Base-by-base conservation (phyloP, 306 rosid genomes). In the Pyrus communis region DNA sequence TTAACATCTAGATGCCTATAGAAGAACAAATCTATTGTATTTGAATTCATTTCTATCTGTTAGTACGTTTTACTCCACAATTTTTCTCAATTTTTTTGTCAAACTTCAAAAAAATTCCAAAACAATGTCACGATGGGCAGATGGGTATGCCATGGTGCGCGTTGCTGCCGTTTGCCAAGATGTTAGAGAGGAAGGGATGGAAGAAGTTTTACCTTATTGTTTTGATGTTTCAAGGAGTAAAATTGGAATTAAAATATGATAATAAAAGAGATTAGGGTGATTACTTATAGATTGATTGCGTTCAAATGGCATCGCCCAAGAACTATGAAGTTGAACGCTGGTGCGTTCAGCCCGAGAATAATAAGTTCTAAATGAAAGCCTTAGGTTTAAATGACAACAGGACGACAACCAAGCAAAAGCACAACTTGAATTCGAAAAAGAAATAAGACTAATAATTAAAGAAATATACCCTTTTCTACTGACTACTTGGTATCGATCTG, bases 401-500 rank as follows among this genome's bases (percentile, higher is more conserved):
- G 31, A 27, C 7, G n/a, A 69, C 28, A 33, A 33, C 30, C 45
- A 3, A 43, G 13, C 46, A 43, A 65, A 68, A 71, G 31, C 5
- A 35, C n/a, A 13, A 33, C 30, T 21, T 3, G 8, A 33, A 33
- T 13, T 9, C 65, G 18, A 18, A 55, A 33, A 54, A 1, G 69
- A 42, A 55, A 23, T 60, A 73, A 15, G 72, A 21, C 11, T 15
- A 28, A 77, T 22, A 52, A 27, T 49, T 49, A 49, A 63, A 75
- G 78, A 73, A 60, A 54, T 55, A 52, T 89, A 93, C 98, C 98
- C 82, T 93, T 93, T 77, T 90, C 82, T 28, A 93, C 82, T 2
- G 95, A 78, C 78, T 85, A 87, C 79, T 91, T 91, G 79, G 33
- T 86, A 70, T 89, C 89, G 70, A 88, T 80, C 84, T 89, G 90